These are phyloP conservation scores for Pythium sukuiense DNA, from an alignment of 352 stramenopile species.

Conservation along the genomic window DNA sequence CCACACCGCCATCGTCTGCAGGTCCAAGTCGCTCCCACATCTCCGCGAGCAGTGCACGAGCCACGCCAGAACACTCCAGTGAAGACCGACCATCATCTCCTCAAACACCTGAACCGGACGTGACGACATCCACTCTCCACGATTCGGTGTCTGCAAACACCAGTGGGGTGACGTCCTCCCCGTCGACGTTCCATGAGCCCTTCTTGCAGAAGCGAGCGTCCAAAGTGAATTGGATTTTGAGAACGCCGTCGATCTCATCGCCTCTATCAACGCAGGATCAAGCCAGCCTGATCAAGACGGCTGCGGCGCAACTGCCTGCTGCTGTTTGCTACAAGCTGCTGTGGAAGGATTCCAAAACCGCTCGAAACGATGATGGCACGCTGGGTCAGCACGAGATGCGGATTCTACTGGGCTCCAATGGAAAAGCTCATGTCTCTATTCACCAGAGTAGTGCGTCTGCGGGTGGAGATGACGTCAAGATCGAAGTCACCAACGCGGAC, in stretches of 20 bases:
- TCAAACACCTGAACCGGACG: background rate
- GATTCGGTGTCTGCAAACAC: background rate
- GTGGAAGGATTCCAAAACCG: slow-evolving; percentile 37
- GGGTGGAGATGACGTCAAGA: background rate
- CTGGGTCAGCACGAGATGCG: slow-evolving; percentile 23
- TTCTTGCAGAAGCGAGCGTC: slow-evolving; percentile 21
- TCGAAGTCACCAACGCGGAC: slow-evolving; percentile 17
- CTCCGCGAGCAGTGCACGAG: background rate
- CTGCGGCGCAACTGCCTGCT: background rate
- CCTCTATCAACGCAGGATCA: background rate
- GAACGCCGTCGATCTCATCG: background rate
- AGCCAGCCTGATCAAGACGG: background rate
- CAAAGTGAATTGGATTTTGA: slow-evolving; percentile 21
- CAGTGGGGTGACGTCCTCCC: background rate
- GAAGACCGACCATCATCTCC: background rate
- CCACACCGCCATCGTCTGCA: slow-evolving; percentile 25
- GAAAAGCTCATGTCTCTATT: slow-evolving; percentile 28
- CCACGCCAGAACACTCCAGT: background rate
- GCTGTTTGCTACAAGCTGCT: slow-evolving; percentile 47
- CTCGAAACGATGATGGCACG: slow-evolving; percentile 5
- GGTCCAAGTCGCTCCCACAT: slow-evolving; percentile 18
- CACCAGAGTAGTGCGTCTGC: background rate
- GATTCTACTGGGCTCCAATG: slow-evolving; percentile 42
- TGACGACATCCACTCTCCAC: background rate
- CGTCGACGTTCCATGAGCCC: slow-evolving; percentile 11